A percentile compares a stretch with the other conserved stretches of the same genome.
Conservation (phyloP, 495 filamentous ascomycete genomes). For the Friedmanniomyces endolithicus region DNA sequence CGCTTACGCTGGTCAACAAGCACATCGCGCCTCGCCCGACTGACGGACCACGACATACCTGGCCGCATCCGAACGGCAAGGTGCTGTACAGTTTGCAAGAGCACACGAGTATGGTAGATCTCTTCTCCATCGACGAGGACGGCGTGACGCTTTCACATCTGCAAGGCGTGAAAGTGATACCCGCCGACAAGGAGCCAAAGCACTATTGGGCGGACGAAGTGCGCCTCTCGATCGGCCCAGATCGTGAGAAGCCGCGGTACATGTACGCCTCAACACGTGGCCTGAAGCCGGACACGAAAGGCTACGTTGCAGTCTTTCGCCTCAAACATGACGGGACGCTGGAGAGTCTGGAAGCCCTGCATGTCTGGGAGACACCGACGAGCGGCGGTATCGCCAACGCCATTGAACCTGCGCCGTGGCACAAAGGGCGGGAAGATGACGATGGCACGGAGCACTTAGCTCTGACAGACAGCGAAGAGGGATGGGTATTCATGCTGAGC, state of each 20-base stretch:
- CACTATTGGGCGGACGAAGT: slow-evolving; percentile 22
- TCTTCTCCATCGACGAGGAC: slow-evolving; percentile 13
- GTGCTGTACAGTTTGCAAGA: slow-evolving; percentile 19
- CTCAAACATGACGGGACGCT: slow-evolving; percentile 5
- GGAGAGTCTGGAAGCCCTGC: slow-evolving; percentile 4
- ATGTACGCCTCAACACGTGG: slow-evolving; percentile 19
- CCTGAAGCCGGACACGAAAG: slow-evolving; percentile 13
- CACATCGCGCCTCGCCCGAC: slow-evolving; percentile 9
- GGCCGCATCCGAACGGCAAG: slow-evolving; percentile 18
- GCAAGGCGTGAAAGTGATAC: slow-evolving; percentile 16
- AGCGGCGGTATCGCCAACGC: slow-evolving; percentile 18
- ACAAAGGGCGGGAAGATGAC: neutral
- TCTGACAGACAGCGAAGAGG: slow-evolving; percentile 18
- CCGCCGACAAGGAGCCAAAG: slow-evolving; percentile 11
- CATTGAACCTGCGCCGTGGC: slow-evolving; percentile 17
- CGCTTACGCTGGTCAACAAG: slow-evolving; percentile 9
- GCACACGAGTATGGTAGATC: slow-evolving; percentile 20
- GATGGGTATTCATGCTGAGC: slow-evolving; percentile 14
- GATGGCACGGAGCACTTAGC: slow-evolving; percentile 13
- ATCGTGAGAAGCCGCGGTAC: slow-evolving; percentile 9
- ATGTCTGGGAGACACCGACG: slow-evolving; percentile 20
- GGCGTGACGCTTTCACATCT: slow-evolving; percentile 12
- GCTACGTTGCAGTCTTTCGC: slow-evolving; percentile 16
- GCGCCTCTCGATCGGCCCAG: slow-evolving; percentile 10
- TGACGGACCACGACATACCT: slow-evolving; percentile 20